phyloP scores from a whole-genome alignment of 2,329 filamentous ascomycete species.

The Metarhizium anisopliae region DNA sequence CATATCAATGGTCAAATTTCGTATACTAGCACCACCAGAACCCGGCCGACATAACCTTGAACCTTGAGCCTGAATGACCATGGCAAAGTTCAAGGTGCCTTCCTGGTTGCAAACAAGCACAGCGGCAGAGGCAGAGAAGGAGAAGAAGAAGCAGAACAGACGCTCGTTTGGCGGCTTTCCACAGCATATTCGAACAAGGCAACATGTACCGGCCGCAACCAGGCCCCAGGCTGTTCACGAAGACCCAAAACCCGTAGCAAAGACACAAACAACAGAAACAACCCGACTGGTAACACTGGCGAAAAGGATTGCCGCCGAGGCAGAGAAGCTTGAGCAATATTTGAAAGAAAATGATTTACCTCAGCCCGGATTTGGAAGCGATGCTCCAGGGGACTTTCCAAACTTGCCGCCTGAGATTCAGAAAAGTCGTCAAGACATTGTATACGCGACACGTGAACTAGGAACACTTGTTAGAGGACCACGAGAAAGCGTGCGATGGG shows the following conservation, averaged over 20 bases:
- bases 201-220: conserved; percentile 2
- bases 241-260: conserved; percentile 3
- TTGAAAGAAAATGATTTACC: conserved; percentile 31
- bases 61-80: conserved; percentile 6
- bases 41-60: not conserved
- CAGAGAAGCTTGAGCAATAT: conserved; percentile 40
- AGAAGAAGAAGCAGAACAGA: conserved; percentile 25
- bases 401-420: conserved; percentile 36
- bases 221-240: conserved; percentile 1
- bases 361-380: conserved; percentile 35
- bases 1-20: not conserved
- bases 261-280: conserved; percentile 19
- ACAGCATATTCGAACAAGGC: conserved; percentile 14
- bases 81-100: conserved; percentile 26
- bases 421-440: conserved; percentile 35
- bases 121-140: conserved; percentile 15
- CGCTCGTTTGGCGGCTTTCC: conserved; percentile 22
- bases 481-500: conserved; percentile 41
- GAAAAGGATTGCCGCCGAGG: conserved; percentile 36
- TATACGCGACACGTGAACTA: conserved; percentile 40
- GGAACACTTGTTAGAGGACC: conserved; percentile 39
- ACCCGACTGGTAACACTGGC: conserved; percentile 37
- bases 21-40: not conserved
- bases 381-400: conserved; percentile 37
- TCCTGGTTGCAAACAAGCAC: conserved; percentile 23